Evolutionary conservation across 2,329 filamentous ascomycete species (phyloP), one percentile per base, ranked within the genome.

Genomic region (Fusarium graminum): DNA sequence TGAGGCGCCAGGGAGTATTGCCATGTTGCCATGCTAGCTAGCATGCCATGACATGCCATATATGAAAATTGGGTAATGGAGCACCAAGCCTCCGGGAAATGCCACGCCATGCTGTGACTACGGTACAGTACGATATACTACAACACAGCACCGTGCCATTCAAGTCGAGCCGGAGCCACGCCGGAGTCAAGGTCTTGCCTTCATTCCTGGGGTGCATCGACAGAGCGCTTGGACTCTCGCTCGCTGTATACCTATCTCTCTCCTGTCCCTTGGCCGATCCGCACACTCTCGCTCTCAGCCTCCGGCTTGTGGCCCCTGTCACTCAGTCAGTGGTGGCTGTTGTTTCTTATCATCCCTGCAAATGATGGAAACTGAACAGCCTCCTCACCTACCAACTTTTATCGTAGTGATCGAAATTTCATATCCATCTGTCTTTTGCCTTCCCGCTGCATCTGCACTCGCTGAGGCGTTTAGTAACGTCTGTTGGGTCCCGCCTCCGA

Each of bases 141-240:
- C 30, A 34, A 14, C 11, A 32, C 12, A 34, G 9, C 43, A 32
- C 44, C 28, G 50, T 25, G 36, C 30, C 44, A 45, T 54, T 40
- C 43, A 25, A 54, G 22, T 54, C 52, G 19, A 49, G 52, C 59
- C 59, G 59, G 59, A 63, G 59, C 59, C 43, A 63, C 51, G 39
- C 61, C 56, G 44, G 45, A 46, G 36, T 52, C 53, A 67, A 67
- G 36, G 41, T 65, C 59, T 44, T 26, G 51, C 30, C 40, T 55
- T 46, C 62, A 67, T 66, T 67, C 59, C 53, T 62, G 52, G 59
- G 55, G 55, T 59, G 63, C 60, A 64, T 68, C 57, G 43, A 41
- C 51, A 38, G 58, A 43, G 43, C 50, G 57, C 50, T 63, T 57
- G 50, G 58, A 62, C 44, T 43, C 45, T 59, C 7, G 38, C 28